Conservation (phyloP, 257 asterid species). For the Salvia splendens region DNA sequence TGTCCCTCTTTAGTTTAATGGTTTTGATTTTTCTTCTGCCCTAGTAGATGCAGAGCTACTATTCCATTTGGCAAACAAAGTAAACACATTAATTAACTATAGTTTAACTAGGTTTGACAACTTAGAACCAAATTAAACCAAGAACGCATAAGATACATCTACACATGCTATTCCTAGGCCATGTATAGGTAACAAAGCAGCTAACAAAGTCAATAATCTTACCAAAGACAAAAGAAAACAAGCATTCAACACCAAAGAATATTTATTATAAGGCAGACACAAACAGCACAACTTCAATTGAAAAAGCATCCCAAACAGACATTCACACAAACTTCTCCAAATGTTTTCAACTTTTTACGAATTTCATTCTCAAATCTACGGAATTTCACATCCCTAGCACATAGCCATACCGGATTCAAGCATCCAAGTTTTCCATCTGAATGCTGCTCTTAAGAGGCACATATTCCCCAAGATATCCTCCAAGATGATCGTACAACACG, state of each 20-base stretch:
- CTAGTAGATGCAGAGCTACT: constrained; percentile 9
- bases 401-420: constrained; percentile 29
- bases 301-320: constrained; percentile 22
- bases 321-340: background rate
- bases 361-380: background rate
- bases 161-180: background rate
- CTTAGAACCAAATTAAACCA: background rate
- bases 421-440: constrained; percentile 93
- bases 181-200: background rate
- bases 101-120: background rate
- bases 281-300: constrained; percentile 23
- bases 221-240: background rate
- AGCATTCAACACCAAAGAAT: background rate
- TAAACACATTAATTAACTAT: constrained; percentile 6
- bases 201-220: background rate
- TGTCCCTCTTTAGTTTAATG: background rate
- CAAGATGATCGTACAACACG: constrained; percentile 88
- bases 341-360: constrained; percentile 28
- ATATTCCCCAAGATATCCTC: constrained; percentile 95
- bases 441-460: constrained; percentile 95
- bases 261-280: background rate
- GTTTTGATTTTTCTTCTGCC: background rate
- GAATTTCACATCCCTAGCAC: constrained; percentile 28
- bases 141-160: background rate
- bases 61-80: constrained; percentile 6